Conservation (phyloP, 2,329 filamentous ascomycete genomes). For the Metarhizium brunneum region DNA sequence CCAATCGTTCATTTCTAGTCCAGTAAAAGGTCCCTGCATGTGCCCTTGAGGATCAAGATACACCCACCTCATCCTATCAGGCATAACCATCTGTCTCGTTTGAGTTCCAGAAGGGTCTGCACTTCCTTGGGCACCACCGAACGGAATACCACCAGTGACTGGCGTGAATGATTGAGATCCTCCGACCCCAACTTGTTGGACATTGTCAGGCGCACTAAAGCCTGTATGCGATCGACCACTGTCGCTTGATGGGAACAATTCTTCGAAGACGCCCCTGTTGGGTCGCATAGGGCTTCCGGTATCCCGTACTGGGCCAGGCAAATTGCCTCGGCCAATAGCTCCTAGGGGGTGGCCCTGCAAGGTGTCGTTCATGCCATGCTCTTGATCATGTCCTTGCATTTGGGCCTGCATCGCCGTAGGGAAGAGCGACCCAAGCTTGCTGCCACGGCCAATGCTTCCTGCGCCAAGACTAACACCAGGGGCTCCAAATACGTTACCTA, state of each 20-base stretch:
- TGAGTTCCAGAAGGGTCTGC: slow-evolving; percentile 53
- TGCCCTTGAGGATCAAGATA: slow-evolving; percentile 92
- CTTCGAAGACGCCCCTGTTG: slow-evolving; percentile 46
- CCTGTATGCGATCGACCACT: slow-evolving; percentile 21
- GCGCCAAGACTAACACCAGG: slow-evolving; percentile 44
- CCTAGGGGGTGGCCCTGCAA: slow-evolving; percentile 52
- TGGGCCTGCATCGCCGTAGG: slow-evolving; percentile 84
- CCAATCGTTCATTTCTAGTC: slow-evolving; percentile 99
- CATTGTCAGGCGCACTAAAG: slow-evolving; percentile 29
- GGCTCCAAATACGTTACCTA: slow-evolving; percentile 64
- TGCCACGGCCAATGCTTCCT: slow-evolving; percentile 63
- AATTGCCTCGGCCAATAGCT: slow-evolving; percentile 55
- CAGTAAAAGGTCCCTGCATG: slow-evolving; percentile 89
- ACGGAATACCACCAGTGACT: slow-evolving; percentile 24
- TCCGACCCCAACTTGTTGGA: slow-evolving; percentile 23
- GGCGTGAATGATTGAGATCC: slow-evolving; percentile 26
- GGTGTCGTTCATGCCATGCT: slow-evolving; percentile 47
- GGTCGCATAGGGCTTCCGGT: slow-evolving; percentile 50
- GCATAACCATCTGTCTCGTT: slow-evolving; percentile 94
- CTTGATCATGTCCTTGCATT: slow-evolving; percentile 67
- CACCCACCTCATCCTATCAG: slow-evolving; percentile 96
- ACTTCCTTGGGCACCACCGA: slow-evolving; percentile 25
- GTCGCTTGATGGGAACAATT: slow-evolving; percentile 36
- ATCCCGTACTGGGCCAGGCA: slow-evolving; percentile 45
- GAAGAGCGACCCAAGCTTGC: slow-evolving; percentile 81